These are phyloP conservation scores for Neoconidiobolus thromboides DNA, from an alignment of 371 early-diverging fungal species.

Conservation along the genomic window DNA sequence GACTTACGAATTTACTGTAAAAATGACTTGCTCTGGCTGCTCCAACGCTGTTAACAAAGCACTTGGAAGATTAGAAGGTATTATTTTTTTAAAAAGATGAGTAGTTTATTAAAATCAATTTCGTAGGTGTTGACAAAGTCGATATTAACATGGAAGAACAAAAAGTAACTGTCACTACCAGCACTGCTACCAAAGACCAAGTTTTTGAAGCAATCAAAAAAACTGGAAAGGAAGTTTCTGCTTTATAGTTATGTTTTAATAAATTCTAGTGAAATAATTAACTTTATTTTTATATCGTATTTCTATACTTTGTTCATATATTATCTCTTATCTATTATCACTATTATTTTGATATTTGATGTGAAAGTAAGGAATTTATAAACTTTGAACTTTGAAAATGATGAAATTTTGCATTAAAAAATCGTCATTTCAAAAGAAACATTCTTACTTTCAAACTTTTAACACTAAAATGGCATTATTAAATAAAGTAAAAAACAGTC, in stretches of 20 bases:
- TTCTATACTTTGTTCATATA: too few species aligned
- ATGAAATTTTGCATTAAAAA: too few species aligned
- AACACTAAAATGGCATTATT: too few species aligned
- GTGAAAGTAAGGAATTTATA: too few species aligned
- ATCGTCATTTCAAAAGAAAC: too few species aligned
- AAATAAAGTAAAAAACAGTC: too few species aligned
- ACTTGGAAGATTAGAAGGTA: slow-evolving; percentile 35
- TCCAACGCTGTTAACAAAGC: slow-evolving; percentile 54
- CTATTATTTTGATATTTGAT: too few species aligned
- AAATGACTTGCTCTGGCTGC: slow-evolving; percentile 70
- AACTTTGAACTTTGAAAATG: too few species aligned
- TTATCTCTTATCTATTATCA: too few species aligned
- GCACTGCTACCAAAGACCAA: slow-evolving; percentile 27
- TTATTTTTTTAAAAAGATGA: not conserved
- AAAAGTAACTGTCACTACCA: slow-evolving; percentile 31
- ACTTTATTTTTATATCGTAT: too few species aligned
- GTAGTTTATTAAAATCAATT: not conserved
- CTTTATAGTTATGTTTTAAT: not conserved
- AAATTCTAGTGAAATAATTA: too few species aligned
- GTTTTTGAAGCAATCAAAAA: slow-evolving; percentile 51
- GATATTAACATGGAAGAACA: slow-evolving; percentile 52
- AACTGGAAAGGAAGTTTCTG: slow-evolving; percentile 35
- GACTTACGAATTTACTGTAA: slow-evolving; percentile 52
- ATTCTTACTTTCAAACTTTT: too few species aligned
- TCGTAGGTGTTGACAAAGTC: slow-evolving; percentile 25